Percentiles rank a stretch among this genome's conserved stretches.
phyloP scores from a whole-genome alignment of 73 alveolate species.

The Stentor roeselii region DNA sequence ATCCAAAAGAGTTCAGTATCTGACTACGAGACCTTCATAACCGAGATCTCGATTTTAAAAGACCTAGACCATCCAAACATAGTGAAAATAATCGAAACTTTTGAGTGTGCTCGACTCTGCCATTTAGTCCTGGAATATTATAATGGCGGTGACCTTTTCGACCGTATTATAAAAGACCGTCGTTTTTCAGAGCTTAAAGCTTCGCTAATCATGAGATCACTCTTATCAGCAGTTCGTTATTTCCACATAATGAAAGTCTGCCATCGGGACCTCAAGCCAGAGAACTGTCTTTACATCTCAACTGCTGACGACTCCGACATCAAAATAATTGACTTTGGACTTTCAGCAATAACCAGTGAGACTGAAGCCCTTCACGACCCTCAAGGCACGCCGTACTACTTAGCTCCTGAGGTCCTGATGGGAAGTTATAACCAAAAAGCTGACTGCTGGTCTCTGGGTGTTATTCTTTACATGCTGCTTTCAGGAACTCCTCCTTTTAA shows the following conservation, averaged over 20 bases:
- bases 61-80: slow-evolving; percentile 77
- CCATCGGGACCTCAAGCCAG: slow-evolving; percentile 83
- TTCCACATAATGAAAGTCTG: slow-evolving; percentile 48
- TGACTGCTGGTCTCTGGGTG: slow-evolving; percentile 91
- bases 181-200: not conserved
- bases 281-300: slow-evolving; percentile 58
- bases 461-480: slow-evolving; percentile 71
- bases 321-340: slow-evolving; percentile 84
- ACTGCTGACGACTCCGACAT: slow-evolving; percentile 60
- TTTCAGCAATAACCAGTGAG: slow-evolving; percentile 42
- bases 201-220: slow-evolving; percentile 13
- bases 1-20: slow-evolving; percentile 41
- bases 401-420: slow-evolving; percentile 85
- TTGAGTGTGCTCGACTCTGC: slow-evolving; percentile 51
- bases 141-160: slow-evolving; percentile 74
- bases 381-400: slow-evolving; percentile 80
- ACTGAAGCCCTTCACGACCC: slow-evolving; percentile 40
- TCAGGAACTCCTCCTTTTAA: slow-evolving; percentile 83
- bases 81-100: slow-evolving; percentile 58
- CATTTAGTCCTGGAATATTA: slow-evolving; percentile 78
- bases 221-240: slow-evolving; percentile 50
- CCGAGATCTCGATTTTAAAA: slow-evolving; percentile 63
- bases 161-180: slow-evolving; percentile 14
- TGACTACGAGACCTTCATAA: slow-evolving; percentile 55
- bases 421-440: slow-evolving; percentile 72